Evolutionary conservation across 169 alveolate genomes (phyloP).

Genomic region (Miamiensis avidus): DNA sequence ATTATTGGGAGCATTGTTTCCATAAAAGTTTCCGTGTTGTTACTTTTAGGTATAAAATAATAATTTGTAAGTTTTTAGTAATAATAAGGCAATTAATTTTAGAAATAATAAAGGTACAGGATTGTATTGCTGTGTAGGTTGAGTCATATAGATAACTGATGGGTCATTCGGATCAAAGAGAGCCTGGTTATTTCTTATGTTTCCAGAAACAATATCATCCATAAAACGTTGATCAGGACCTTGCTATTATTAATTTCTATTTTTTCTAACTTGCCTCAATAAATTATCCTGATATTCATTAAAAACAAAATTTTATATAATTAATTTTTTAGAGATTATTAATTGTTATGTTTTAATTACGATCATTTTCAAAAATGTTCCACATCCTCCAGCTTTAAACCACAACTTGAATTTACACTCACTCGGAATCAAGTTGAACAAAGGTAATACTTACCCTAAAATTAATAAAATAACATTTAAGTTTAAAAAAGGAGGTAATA

Average conservation of each 20-base stretch:
- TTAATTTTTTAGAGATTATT: neutral
- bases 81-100: neutral
- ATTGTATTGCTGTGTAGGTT: slow-evolving; percentile 45
- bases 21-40: neutral
- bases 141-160: slow-evolving; percentile 65
- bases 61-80: neutral
- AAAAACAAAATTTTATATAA: neutral
- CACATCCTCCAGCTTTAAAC: slow-evolving; percentile 84
- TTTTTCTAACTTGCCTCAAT: slow-evolving; percentile 40
- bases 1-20: neutral
- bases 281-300: neutral
- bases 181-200: slow-evolving; percentile 51
- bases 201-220: slow-evolving; percentile 33
- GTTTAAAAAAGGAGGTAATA: neutral
- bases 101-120: neutral
- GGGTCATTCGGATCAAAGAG: slow-evolving; percentile 84
- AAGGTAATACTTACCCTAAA: slow-evolving; percentile 45
- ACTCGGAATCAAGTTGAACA: slow-evolving; percentile 70
- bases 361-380: slow-evolving; percentile 59
- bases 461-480: neutral
- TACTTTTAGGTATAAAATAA: no score
- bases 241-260: slow-evolving; percentile 48
- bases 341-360: slow-evolving; percentile 38
- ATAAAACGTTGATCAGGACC: slow-evolving; percentile 50
- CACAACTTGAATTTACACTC: slow-evolving; percentile 71